Base-by-base conservation (phyloP, 192 early-diverging fungal species). In the Mortierella alpina region DNA sequence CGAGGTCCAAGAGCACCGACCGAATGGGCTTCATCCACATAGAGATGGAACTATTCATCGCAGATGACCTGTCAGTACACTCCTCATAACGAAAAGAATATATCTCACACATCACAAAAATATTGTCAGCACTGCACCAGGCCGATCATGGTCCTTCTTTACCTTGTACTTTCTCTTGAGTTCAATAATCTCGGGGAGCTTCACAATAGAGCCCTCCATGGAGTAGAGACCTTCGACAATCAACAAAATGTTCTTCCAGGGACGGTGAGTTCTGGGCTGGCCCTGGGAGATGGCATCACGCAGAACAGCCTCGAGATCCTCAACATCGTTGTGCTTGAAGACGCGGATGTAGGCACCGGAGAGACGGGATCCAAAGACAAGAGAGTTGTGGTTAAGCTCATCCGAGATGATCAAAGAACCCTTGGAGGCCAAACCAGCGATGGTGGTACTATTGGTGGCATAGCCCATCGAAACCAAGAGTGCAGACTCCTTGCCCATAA, bases 161-260 rank as follows among this genome's bases (percentile, higher is more conserved):
- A 93, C 90, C 76, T 95, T 94, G 87, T 96, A 99, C 83, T 93
- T 91, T 80, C 90, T 91, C 72, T 95, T 95, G 72, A 99, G 85
- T 49, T 90, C 95, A 40, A 98, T 83, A 61, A 98, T 91, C 65
- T 93, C 92, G 45, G 96, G 97, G 50, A 98, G 83, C 63, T 92
- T 91, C 82, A 91, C 91, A 84, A 96, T 93, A 72, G 92, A 92
- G 50, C 98, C 98, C 80, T 99, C 98, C 98, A 99, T 99, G 17
- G 95, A 97, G 85, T 96, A 99, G 39, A 99, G 86, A 46, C 96
- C 96, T 74, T 99, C 97, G 31, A 99, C 96, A 22, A 99, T 90
- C 5, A 99, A 89, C 70, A 99, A 81, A 81, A 99, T 99, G 86
- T 99, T 99, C 85, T 97, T 97, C 98, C 98, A 99, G 13, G 96